Conservation (phyloP, 805 yeast species). For the Suhomyces tanzawaensis region DNA sequence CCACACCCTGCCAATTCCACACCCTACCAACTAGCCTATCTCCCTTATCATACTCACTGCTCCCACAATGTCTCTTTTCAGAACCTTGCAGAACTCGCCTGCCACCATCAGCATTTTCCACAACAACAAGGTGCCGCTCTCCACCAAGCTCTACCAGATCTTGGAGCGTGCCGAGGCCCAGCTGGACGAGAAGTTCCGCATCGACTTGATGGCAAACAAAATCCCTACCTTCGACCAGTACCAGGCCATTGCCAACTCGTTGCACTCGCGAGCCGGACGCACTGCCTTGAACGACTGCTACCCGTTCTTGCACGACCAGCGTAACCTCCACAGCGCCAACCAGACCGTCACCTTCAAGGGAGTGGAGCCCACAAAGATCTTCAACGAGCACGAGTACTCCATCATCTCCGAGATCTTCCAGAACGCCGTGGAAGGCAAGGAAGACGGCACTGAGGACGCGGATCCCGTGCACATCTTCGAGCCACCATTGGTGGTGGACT, state of each 20-base stretch:
- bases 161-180: conserved; percentile 31
- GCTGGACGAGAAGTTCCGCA: conserved; percentile 31
- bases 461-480: conserved; percentile 34
- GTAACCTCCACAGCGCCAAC: conserved; percentile 11
- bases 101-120: conserved; percentile 43
- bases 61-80: conserved; percentile 36
- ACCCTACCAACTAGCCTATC: no score
- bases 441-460: conserved; percentile 13
- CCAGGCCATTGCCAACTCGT: conserved; percentile 26
- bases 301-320: conserved; percentile 36
- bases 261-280: conserved; percentile 23
- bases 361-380: conserved; percentile 24
- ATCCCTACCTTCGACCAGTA: conserved; percentile 46
- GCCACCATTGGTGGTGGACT: conserved; percentile 44
- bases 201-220: conserved; percentile 37
- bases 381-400: conserved; percentile 37
- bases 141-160: conserved; percentile 27
- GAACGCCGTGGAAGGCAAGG: conserved; percentile 16
- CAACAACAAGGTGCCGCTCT: conserved; percentile 33
- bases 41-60: no score
- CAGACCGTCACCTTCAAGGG: conserved; percentile 21
- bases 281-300: conserved; percentile 28
- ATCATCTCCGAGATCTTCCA: conserved; percentile 38
- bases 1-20: no score
- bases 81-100: conserved; percentile 40